Evolutionary conservation across 2,329 filamentous ascomycete genomes (phyloP).

Genomic region (Ophiostoma perfectum): DNA sequence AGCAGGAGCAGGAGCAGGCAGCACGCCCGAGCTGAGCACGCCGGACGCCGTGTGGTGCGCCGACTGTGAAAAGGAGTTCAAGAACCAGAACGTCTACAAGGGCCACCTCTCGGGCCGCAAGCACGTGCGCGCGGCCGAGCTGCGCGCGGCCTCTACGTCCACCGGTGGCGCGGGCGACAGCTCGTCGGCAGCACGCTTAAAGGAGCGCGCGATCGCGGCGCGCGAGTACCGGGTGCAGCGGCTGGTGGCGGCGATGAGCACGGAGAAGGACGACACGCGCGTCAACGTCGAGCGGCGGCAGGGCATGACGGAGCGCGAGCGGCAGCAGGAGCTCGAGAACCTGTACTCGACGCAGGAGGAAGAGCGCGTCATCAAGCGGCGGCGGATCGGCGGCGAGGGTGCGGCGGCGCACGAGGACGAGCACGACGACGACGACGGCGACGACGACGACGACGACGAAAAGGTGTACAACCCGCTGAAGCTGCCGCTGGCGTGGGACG

Average conservation of each 20-base stretch:
- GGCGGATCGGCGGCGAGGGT: conserved; percentile 25
- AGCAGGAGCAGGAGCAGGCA: not conserved
- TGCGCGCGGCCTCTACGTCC: conserved; percentile 38
- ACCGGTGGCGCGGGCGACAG: conserved; percentile 29
- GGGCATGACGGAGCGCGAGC: conserved; percentile 94
- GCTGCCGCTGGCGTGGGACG: conserved; percentile 92
- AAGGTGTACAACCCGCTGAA: conserved; percentile 97
- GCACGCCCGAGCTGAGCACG: conserved; percentile 30
- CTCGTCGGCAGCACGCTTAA: conserved; percentile 37
- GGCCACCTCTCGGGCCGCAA: conserved; percentile 86
- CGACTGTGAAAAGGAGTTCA: conserved; percentile 91
- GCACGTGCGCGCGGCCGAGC: conserved; percentile 76
- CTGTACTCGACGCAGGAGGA: conserved; percentile 54
- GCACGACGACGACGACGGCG: conserved; percentile 28
- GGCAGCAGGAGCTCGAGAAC: conserved; percentile 87
- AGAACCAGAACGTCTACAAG: conserved; percentile 91
- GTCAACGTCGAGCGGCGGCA: conserved; percentile 95
- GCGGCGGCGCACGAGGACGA: conserved; percentile 59
- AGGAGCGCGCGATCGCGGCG: conserved; percentile 85
- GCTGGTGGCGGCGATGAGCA: conserved; percentile 75
- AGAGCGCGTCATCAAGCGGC: conserved; percentile 32
- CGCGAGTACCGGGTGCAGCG: conserved; percentile 79
- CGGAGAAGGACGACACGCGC: conserved; percentile 80
- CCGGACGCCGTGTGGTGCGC: conserved; percentile 77
- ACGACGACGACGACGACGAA: conserved; percentile 63